Percentiles rank a stretch among this genome's conserved stretches.
Evolutionary conservation across 2,329 filamentous ascomycete genomes (phyloP).

Genomic region (Trichoderma sp.): DNA sequence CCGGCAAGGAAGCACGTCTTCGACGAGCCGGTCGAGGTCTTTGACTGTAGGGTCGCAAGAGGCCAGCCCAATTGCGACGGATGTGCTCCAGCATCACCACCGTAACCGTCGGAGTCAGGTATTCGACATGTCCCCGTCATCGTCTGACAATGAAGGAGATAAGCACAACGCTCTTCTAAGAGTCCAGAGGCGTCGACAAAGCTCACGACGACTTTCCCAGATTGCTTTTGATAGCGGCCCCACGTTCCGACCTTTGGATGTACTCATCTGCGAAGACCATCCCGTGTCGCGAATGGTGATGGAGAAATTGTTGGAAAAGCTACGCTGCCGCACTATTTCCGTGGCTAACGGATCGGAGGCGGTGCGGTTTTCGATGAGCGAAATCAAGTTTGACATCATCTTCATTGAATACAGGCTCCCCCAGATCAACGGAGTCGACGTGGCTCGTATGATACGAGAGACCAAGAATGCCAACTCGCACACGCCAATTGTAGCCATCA

Average conservation of each 20-base stretch:
- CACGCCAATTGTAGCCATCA: conserved; percentile 95
- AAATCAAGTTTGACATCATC: conserved; percentile 98
- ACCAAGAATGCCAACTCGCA: conserved; percentile 94
- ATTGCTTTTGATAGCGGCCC: conserved; percentile 85
- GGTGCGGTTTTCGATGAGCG: conserved; percentile 89
- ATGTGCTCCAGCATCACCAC: conserved; percentile 70
- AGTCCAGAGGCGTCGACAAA: conserved; percentile 92
- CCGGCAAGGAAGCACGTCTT: conserved; percentile 62
- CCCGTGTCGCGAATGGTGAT: conserved; percentile 98
- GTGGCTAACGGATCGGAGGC: conserved; percentile 90
- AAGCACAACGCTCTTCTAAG: conserved; percentile 88
- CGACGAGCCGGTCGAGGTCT: conserved; percentile 76
- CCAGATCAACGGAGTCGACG: conserved; percentile 91
- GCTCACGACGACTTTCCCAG: conserved; percentile 89
- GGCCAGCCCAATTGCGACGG: conserved; percentile 72
- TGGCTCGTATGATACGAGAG: conserved; percentile 96
- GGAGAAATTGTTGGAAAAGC: conserved; percentile 94
- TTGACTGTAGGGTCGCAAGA: conserved; percentile 95
- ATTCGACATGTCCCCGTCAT: conserved; percentile 95
- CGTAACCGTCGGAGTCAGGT: conserved; percentile 92
- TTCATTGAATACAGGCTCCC: conserved; percentile 97
- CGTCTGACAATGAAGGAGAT: conserved; percentile 94
- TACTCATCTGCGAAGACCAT: conserved; percentile 96
- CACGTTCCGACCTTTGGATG: conserved; percentile 85
- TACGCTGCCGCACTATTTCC: conserved; percentile 91